Base-by-base conservation (phyloP, 345 rosid genomes). In the Leavenworthia alabamica region DNA sequence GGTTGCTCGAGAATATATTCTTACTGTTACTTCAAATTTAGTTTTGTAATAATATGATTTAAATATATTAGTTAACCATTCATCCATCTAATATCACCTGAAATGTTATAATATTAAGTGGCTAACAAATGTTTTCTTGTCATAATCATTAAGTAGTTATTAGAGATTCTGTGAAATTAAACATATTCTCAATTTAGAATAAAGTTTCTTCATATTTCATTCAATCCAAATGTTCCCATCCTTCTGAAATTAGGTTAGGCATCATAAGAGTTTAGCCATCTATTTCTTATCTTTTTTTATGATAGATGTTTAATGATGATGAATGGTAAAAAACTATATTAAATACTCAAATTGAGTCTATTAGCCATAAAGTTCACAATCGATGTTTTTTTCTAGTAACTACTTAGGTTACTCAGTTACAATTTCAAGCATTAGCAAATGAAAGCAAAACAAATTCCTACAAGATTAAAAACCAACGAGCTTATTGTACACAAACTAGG, bases 1-100 rank as follows among this genome's bases (percentile, higher is more conserved):
- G 54, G 41, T 61, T 70, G 56, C 47, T 55, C 46, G 32, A 36
- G 68, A 62, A 70, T 62, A 70, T 62, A 70, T 70, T 70, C 68
- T 41, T 70, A 46, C 26, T 37, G 24, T 23, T 23, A 70, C 23
- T 51, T 45, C 62, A 62, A 54, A 55, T 7, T 27, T 52, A 20
- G 6, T 37, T n/a, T n/a, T 6, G 42, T 33, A n/a, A n/a, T n/a
- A n/a, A n/a, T n/a, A 60, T 43, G 44, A 24, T 51, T 51, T 67
- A 57, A 40, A 35, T 40, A 47, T 29, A 47, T 67, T 23, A 41
- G 50, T 32, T 60, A 43, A 60, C 61, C 37, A 31, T 41, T 59
- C 39, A 68, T 19, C 20, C 66, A 50, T 19, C 20, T 60, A 50
- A 66, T 39, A 60, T 35, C 36, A 48, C 17, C 42, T 67, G 40